Base-by-base conservation (phyloP, 106 monocot species). In the Allium cepa region DNA sequence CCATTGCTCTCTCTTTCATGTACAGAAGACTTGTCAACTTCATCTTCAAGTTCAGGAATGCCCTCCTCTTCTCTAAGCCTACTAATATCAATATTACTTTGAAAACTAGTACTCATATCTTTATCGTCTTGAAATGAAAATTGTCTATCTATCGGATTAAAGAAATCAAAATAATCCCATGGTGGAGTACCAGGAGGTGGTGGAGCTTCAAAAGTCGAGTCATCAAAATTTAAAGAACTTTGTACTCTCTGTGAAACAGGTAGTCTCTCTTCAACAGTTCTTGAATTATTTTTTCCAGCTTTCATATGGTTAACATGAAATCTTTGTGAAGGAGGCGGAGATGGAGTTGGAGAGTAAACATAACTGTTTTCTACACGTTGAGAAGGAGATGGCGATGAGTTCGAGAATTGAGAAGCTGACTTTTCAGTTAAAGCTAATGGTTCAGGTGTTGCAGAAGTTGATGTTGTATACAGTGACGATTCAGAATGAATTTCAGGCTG, bases 91-190 rank as follows among this genome's bases (percentile, higher is more conserved):
- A 48, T 67, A 72, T 64, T 76, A 15, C 82, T 76, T 36, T 36
- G 36, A 36, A 88, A 36, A 36, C 36, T 36, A 36, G 36, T 3
- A 36, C 15, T 15, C 53, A 55, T 57, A 51, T 26, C 62, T 53
- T 68, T 79, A 36, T 65, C 78, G 36, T 89, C 86, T 47, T 86
- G 77, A 66, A 84, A 75, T 10, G 92, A 83, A 16, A 84, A 79
- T 15, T 88, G 84, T 49, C 75, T 79, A 26, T 99, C 89, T 48
- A 88, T 69, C 63, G 91, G 83, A 72, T 88, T 79, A 66, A 82
- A 87, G 61, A 84, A 60, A 11, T 73, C 80, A 79, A 92, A 99
- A 80, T 87, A 99, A 72, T 99, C 97, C 97, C 92, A 99, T 67
- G 80, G 84, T 48, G 36, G 53, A 55, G 80, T 78, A 26, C 71